A percentile compares a stretch with the other conserved stretches of the same genome.
Conservation (phyloP, 148 eudicot species). For the Arctostaphylos glauca region DNA sequence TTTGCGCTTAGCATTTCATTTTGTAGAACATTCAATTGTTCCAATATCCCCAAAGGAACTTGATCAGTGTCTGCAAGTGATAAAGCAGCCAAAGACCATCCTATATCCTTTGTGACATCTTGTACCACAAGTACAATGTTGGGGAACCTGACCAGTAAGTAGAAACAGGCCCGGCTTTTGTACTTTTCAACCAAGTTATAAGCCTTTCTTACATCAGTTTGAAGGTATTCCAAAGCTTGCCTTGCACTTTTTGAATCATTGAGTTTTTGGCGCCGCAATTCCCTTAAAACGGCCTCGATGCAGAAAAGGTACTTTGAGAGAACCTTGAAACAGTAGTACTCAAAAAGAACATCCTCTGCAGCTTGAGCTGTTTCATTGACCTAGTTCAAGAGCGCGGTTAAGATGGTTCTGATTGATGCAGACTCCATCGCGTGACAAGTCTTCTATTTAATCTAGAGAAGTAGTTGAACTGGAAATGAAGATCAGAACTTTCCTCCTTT, state of each 20-base stretch:
- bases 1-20: slow-evolving; percentile 41
- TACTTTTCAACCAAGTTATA: slow-evolving; percentile 35
- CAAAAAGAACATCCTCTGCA: slow-evolving; percentile 27
- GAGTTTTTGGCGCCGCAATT: slow-evolving; percentile 27
- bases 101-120: slow-evolving; percentile 42
- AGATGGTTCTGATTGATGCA: slow-evolving; percentile 28
- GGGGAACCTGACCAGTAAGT: slow-evolving; percentile 33
- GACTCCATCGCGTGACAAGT: slow-evolving; percentile 18
- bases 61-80: slow-evolving; percentile 27
- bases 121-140: slow-evolving; percentile 34
- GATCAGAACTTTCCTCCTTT: too few relatives aligned
- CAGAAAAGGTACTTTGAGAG: slow-evolving; percentile 34
- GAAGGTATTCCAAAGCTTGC: slow-evolving; percentile 36
- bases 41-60: slow-evolving; percentile 33
- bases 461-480: too few relatives aligned
- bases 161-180: slow-evolving; percentile 33
- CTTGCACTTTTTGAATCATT: slow-evolving; percentile 35
- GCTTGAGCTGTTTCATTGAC: slow-evolving; percentile 27
- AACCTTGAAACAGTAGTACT: slow-evolving; percentile 27
- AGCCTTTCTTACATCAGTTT: slow-evolving; percentile 36
- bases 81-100: slow-evolving; percentile 27
- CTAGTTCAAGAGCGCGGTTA: slow-evolving; percentile 11
- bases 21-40: slow-evolving; percentile 31
- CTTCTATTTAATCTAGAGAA: too few relatives aligned
- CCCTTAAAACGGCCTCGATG: slow-evolving; percentile 31